Evolutionary conservation across 2,329 filamentous ascomycete genomes (phyloP).

Genomic region (Aureobasidium sp.): DNA sequence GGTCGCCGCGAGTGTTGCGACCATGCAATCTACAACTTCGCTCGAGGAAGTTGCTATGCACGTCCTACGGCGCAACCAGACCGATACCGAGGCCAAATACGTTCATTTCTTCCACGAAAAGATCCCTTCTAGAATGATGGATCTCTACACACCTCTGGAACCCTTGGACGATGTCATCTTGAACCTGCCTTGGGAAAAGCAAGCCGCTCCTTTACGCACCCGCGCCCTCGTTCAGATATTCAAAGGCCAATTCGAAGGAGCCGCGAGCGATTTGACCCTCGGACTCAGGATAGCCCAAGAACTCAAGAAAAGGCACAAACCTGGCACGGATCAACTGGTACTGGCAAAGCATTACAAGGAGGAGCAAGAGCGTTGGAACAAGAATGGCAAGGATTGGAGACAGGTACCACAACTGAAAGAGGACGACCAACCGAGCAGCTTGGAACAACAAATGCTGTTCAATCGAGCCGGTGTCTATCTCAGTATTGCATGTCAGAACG

Average conservation of each 20-base stretch:
- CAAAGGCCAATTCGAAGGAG: constrained; percentile 77
- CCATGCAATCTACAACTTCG: constrained; percentile 82
- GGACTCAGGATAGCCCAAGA: constrained; percentile 65
- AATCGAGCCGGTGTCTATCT: constrained; percentile 79
- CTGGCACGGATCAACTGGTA: constrained; percentile 58
- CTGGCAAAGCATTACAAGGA: constrained; percentile 50
- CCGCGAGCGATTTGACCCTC: constrained; percentile 73
- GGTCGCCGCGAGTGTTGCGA: constrained; percentile 83
- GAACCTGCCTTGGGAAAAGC: constrained; percentile 67
- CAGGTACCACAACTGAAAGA: constrained; percentile 61
- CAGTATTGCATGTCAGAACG: constrained; percentile 72
- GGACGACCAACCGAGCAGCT: constrained; percentile 76
- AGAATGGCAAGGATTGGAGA: constrained; percentile 50
- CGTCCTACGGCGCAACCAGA: constrained; percentile 75
- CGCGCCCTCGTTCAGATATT: constrained; percentile 79
- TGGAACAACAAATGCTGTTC: constrained; percentile 80
- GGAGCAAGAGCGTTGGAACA: constrained; percentile 39
- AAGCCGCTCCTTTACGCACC: constrained; percentile 75
- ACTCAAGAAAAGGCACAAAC: constrained; percentile 46
- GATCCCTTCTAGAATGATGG: constrained; percentile 79
- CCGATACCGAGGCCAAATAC: constrained; percentile 79
- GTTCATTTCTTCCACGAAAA: constrained; percentile 97
- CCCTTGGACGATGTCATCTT: constrained; percentile 74
- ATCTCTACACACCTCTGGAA: constrained; percentile 73
- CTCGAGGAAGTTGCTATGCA: constrained; percentile 79